Conservation (phyloP, 1,284 basidiomycete genomes). For the Ganoderma sinense region DNA sequence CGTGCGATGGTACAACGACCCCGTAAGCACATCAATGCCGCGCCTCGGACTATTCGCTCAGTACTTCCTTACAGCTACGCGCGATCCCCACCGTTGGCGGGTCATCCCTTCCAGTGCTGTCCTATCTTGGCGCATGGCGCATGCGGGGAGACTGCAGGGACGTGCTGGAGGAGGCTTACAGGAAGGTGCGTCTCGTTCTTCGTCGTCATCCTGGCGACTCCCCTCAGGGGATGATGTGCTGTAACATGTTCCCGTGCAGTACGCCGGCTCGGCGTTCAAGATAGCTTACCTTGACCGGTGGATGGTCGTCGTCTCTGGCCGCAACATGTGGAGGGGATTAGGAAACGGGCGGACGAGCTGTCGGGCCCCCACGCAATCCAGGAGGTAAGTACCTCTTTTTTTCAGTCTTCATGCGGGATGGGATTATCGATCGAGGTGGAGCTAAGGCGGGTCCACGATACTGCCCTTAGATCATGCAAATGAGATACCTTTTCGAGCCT, state of each 20-base stretch:
- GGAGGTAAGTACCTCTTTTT: neutral
- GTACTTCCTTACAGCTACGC: neutral
- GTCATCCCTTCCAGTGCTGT: neutral
- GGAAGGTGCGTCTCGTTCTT: neutral
- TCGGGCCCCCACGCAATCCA: neutral
- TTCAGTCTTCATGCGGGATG: neutral
- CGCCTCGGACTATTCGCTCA: neutral
- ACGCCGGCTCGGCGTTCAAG: slow-evolving; percentile 40
- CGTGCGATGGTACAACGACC: neutral
- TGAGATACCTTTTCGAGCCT: slow-evolving; percentile 16
- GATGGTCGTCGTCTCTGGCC: slow-evolving; percentile 35
- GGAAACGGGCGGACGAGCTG: neutral
- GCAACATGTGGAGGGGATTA: slow-evolving; percentile 4
- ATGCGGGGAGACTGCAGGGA: neutral
- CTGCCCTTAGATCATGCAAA: slow-evolving; percentile 6
- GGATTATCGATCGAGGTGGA: neutral
- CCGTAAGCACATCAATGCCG: neutral
- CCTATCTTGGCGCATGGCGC: neutral
- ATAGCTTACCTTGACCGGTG: slow-evolving; percentile 44
- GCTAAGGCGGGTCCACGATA: neutral
- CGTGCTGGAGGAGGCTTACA: slow-evolving; percentile 24
- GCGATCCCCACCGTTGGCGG: neutral
- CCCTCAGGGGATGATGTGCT: neutral
- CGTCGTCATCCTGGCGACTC: neutral
- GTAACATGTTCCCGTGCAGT: slow-evolving; percentile 30